Evolutionary conservation across 495 filamentous ascomycete genomes (phyloP).

Genomic region (Pseudoneurospora amorphoporcata): DNA sequence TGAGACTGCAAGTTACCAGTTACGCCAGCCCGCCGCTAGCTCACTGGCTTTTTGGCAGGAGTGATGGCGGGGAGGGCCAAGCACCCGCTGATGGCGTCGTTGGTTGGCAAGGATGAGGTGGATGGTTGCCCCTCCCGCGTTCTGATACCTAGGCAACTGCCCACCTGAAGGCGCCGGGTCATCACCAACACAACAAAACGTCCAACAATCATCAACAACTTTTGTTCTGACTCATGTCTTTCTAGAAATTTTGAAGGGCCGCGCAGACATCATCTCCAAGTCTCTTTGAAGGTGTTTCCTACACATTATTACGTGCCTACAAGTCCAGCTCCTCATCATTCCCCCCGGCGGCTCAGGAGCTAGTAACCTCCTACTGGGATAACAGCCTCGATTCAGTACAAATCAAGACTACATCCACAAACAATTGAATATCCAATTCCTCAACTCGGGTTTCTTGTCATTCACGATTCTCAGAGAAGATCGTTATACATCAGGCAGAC

Average conservation of each 20-base stretch:
- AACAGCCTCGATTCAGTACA: neutral
- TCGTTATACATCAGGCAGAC: neutral
- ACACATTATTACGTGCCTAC: neutral
- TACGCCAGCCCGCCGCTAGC: neutral
- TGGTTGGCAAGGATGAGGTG: neutral
- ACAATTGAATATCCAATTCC: neutral
- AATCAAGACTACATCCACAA: neutral
- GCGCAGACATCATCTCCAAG: neutral
- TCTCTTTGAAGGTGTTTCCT: neutral
- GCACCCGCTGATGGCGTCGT: neutral
- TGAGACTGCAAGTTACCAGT: neutral
- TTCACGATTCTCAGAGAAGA: neutral
- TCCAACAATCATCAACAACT: neutral
- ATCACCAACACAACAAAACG: neutral
- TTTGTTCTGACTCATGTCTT: neutral
- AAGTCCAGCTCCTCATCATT: neutral
- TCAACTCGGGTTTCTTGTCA: neutral
- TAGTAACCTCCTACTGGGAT: neutral
- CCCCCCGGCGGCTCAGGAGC: neutral
- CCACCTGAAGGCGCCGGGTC: neutral
- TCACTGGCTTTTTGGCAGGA: neutral
- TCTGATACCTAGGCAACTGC: neutral
- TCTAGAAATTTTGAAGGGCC: neutral
- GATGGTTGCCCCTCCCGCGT: neutral
- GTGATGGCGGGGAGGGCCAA: neutral